Percentiles rank a stretch among this genome's conserved stretches.
These are phyloP conservation scores for Yamadazyma atlantica DNA, from an alignment of 1,139 yeast species.

Conservation along the genomic window DNA sequence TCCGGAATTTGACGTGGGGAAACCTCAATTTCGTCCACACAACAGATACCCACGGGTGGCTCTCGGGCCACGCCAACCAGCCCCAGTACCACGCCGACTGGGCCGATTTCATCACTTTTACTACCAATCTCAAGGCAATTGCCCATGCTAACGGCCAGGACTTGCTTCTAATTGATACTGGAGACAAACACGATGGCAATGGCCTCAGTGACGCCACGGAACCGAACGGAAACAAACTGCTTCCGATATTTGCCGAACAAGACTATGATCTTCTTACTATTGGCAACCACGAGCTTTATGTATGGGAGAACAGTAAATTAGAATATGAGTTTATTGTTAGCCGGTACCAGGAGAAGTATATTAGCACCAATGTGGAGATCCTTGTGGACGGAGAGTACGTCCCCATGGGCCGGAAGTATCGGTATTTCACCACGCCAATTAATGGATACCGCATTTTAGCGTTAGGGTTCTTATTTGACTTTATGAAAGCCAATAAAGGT, in stretches of 20 bases:
- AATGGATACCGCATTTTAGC: constrained; percentile 57
- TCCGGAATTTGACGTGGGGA: constrained; percentile 59
- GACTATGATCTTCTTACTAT: constrained; percentile 80
- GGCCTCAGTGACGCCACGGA: constrained; percentile 78
- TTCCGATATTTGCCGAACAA: constrained; percentile 60
- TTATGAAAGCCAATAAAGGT: constrained; percentile 56
- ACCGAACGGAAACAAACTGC: constrained; percentile 68
- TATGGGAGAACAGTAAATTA: constrained; percentile 60
- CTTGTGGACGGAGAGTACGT: constrained; percentile 47
- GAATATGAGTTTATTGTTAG: constrained; percentile 64
- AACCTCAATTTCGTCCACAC: constrained; percentile 84
- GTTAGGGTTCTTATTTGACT: constrained; percentile 80
- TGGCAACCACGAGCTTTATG: constrained; percentile 91
- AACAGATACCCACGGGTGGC: constrained; percentile 97
- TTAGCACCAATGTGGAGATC: constrained; percentile 82
- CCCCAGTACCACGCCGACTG: constrained; percentile 78
- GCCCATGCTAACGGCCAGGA: constrained; percentile 56
- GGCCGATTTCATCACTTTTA: constrained; percentile 87
- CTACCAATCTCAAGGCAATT: constrained; percentile 43
- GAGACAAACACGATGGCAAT: constrained; percentile 94
- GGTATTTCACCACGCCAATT: constrained; percentile 63
- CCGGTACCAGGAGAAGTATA: constrained; percentile 63
- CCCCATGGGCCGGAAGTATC: constrained; percentile 67
- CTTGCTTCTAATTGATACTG: constrained; percentile 76
- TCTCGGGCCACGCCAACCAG: constrained; percentile 82